Evolutionary conservation across 768 basidiomycete species (phyloP), one percentile per base, ranked within the genome.

Genomic region (Tephrocybe sp.): DNA sequence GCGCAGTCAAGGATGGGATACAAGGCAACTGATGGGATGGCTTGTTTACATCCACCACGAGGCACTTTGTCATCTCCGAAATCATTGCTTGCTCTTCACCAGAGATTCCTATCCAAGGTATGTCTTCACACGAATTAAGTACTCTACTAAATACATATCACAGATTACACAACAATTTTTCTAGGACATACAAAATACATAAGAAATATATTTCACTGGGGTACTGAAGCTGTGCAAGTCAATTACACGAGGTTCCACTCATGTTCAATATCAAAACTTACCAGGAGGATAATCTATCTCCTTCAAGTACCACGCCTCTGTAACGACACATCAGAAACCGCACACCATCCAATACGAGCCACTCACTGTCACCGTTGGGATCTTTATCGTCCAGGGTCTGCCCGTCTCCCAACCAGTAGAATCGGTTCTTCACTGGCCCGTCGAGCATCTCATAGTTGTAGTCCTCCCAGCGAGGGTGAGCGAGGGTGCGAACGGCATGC

Each of bases 401-500:
- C 13, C 84, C 83, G 47, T 83, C 76, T 2, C 85, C 84, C 6
- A 84, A 69, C 79, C 80, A 87, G 49, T 76, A 68, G 54, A 84
- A 71, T 9, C 77, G 63, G 54, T 84, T 83, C 44, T 64, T 66
- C 32, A 65, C 60, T 5, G 37, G 27, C 5, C 58, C 67, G 48
- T 78, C 76, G 3, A 76, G 56, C 4, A 48, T 63, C 57, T 83
- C 76, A 50, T 80, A 83, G 35, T 72, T 69, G 52, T 70, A 86
- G 55, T 86, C 84, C 51, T 86, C 84, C 82, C 83, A 86, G 5
- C 84, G 76, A 5, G 83, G 83, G 59, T 80, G 62, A 30, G 67
- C 64, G 5, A 86, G 61, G 1, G 76, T 72, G 22, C 69, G 71
- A 5, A 70, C 64, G 0, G 77, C 80, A 47, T 83, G 82, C 13